These are phyloP conservation scores for Curvularia verruculosa DNA, from an alignment of 2,329 filamentous ascomycete genomes.

Conservation along the genomic window DNA sequence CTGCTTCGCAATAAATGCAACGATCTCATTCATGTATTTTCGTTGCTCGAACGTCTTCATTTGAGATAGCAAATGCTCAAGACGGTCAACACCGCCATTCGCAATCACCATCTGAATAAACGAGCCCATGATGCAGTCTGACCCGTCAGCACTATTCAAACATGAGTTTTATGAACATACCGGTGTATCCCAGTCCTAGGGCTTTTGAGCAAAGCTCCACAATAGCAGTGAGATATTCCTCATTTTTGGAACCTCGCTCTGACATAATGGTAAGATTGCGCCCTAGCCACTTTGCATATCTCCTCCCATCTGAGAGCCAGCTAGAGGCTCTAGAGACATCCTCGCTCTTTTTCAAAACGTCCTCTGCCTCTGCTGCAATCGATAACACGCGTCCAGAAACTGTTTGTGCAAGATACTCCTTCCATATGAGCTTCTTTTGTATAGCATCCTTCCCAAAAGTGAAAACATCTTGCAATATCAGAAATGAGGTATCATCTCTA, in stretches of 20 bases:
- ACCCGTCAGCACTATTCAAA: constrained; percentile 1
- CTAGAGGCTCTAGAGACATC: constrained; percentile 25
- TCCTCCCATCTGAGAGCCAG: constrained; percentile 70
- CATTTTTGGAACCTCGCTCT: constrained; percentile 44
- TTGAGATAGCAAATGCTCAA: constrained; percentile 49
- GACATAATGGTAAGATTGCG: constrained; percentile 63
- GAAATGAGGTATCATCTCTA: constrained; percentile 50
- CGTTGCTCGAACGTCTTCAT: constrained; percentile 59
- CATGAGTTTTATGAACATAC: constrained; percentile 40
- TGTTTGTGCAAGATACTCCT: constrained; percentile 64
- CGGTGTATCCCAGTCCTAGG: constrained; percentile 73
- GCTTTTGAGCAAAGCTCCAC: constrained; percentile 62
- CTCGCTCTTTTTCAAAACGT: constrained; percentile 51
- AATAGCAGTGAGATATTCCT: constrained; percentile 39
- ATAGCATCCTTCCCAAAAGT: constrained; percentile 48
- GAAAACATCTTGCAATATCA: constrained; percentile 55
- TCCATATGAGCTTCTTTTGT: constrained; percentile 65
- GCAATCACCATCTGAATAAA: constrained; percentile 25
- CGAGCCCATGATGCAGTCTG: constrained; percentile 33
- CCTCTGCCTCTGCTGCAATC: constrained; percentile 64
- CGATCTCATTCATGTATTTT: constrained; percentile 47
- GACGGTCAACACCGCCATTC: constrained; percentile 10
- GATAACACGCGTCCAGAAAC: constrained; percentile 67
- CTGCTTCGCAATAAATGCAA: constrained; percentile 34
- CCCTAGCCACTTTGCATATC: constrained; percentile 76